Conservation (phyloP, 768 basidiomycete genomes). For the Nidularia sp. region DNA sequence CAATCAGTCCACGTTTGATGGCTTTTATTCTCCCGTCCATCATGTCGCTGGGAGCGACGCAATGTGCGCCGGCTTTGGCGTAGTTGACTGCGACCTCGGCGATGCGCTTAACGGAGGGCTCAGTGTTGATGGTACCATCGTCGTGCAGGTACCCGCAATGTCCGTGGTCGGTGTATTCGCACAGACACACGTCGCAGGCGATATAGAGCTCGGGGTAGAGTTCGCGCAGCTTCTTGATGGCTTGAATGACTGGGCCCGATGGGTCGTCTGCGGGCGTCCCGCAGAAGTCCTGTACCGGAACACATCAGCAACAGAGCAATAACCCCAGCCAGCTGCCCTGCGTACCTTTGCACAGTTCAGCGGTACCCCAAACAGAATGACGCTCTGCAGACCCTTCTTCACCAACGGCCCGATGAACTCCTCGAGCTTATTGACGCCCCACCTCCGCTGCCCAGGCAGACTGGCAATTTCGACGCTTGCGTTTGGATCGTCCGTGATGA, state of each 20-base stretch:
- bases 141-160: slow-evolving; percentile 83
- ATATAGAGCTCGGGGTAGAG: slow-evolving; percentile 87
- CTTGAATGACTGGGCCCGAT: slow-evolving; percentile 88
- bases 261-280: slow-evolving; percentile 91
- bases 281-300: slow-evolving; percentile 58
- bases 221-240: slow-evolving; percentile 71
- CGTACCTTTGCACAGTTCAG: slow-evolving; percentile 70
- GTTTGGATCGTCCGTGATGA: slow-evolving; percentile 92
- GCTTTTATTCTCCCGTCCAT: slow-evolving; percentile 94
- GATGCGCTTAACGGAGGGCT: slow-evolving; percentile 80
- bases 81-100: slow-evolving; percentile 91
- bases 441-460: slow-evolving; percentile 84
- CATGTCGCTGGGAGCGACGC: slow-evolving; percentile 99
- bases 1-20: slow-evolving; percentile 85
- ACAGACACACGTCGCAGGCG: slow-evolving; percentile 95
- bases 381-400: slow-evolving; percentile 82
- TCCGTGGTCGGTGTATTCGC: slow-evolving; percentile 98
- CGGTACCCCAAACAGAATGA: slow-evolving; percentile 95
- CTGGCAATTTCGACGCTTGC: slow-evolving; percentile 73
- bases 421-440: slow-evolving; percentile 94
- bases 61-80: slow-evolving; percentile 93
- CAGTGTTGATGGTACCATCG: slow-evolving; percentile 76
- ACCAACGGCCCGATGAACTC: slow-evolving; percentile 85
- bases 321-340: slow-evolving; percentile 5
- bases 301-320: neutral